Conservation (phyloP, 1,284 basidiomycete species). For the Coniferiporia weirii region DNA sequence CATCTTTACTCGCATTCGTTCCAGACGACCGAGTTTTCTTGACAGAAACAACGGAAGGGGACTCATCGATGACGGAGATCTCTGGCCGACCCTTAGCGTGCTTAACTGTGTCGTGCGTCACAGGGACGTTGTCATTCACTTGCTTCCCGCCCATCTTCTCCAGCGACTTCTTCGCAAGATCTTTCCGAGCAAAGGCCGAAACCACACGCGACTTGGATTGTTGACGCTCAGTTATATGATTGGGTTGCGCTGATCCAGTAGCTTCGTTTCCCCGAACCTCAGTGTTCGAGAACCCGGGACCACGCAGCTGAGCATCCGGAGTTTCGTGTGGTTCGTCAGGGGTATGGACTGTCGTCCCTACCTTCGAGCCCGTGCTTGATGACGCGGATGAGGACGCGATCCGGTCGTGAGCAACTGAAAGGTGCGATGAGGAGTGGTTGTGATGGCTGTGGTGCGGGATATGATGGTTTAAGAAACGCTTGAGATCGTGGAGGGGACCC, state of each 20-base stretch:
- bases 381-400: slow-evolving; percentile 16
- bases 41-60: slow-evolving; percentile 53
- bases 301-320: slow-evolving; percentile 32
- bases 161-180: slow-evolving; percentile 6
- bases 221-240: neutral
- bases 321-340: slow-evolving; percentile 34
- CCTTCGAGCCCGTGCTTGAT: slow-evolving; percentile 6
- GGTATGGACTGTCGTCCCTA: slow-evolving; percentile 26
- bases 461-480: slow-evolving; percentile 88
- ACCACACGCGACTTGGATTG: slow-evolving; percentile 4
- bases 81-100: slow-evolving; percentile 17
- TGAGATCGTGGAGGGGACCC: slow-evolving; percentile 81
- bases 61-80: slow-evolving; percentile 48
- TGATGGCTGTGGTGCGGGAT: slow-evolving; percentile 50
- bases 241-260: neutral
- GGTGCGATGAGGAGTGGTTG: slow-evolving; percentile 18
- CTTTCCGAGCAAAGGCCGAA: slow-evolving; percentile 14
- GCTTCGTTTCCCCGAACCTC: slow-evolving; percentile 28
- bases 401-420: slow-evolving; percentile 14
- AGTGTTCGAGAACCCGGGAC: slow-evolving; percentile 34
- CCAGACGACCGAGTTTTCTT: slow-evolving; percentile 83
- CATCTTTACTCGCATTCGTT: slow-evolving; percentile 60
- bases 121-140: slow-evolving; percentile 3
- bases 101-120: slow-evolving; percentile 13
- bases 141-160: slow-evolving; percentile 2